These are phyloP conservation scores for Fraxinus nigra DNA, from an alignment of 305 asterid genomes.

Conservation along the genomic window DNA sequence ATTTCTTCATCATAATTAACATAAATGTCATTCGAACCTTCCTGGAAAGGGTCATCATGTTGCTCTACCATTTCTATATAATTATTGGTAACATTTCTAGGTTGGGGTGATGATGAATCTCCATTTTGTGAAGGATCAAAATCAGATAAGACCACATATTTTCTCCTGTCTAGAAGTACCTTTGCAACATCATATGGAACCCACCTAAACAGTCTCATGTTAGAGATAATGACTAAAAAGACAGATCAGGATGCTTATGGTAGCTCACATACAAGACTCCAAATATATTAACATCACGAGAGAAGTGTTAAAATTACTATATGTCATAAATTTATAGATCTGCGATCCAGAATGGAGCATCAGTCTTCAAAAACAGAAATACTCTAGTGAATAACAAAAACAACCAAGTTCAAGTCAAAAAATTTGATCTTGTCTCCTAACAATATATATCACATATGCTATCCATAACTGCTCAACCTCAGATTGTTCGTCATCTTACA, in stretches of 20 bases:
- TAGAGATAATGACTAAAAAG: slow-evolving; percentile 4
- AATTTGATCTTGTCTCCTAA: not conserved
- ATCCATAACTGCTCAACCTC: not conserved
- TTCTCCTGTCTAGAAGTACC: slow-evolving; percentile 71
- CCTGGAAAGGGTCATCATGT: slow-evolving; percentile 39
- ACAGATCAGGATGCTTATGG: not conserved
- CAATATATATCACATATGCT: not conserved
- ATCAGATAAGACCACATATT: slow-evolving; percentile 71
- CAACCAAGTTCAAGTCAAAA: not conserved
- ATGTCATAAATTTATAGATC: not conserved
- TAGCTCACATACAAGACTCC: not conserved
- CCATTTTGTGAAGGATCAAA: slow-evolving; percentile 42
- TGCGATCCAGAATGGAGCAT: not conserved
- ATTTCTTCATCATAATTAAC: slow-evolving; percentile 56
- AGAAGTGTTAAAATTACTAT: not conserved
- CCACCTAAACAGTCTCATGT: slow-evolving; percentile 61
- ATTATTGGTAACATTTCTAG: slow-evolving; percentile 27
- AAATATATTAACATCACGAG: not conserved
- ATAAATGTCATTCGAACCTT: slow-evolving; percentile 44
- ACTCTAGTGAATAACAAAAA: not conserved
- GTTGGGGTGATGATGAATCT: slow-evolving; percentile 30
- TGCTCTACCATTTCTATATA: slow-evolving; percentile 54
- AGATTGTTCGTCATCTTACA: not conserved
- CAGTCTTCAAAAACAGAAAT: not conserved
- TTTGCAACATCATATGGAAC: slow-evolving; percentile 67